Conservation (phyloP, 2,329 filamentous ascomycete species). For the Exophiala oligosperma region DNA sequence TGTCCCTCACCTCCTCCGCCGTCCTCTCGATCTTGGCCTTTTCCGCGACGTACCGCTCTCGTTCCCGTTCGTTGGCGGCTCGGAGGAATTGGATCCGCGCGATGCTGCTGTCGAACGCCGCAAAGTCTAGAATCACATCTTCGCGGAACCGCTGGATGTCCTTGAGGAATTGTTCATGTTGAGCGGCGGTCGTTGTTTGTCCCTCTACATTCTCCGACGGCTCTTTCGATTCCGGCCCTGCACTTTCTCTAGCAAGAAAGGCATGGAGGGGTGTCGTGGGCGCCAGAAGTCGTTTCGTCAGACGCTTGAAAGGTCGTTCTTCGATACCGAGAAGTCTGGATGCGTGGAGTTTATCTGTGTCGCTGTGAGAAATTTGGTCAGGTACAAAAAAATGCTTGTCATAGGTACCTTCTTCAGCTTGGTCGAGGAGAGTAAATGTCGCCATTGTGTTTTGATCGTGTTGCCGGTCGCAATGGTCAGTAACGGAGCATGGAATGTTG, state of each 20-base stretch:
- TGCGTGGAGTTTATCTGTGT: slow-evolving; percentile 76
- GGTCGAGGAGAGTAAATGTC: slow-evolving; percentile 68
- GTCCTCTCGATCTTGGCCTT: slow-evolving; percentile 76
- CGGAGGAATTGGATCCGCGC: slow-evolving; percentile 84
- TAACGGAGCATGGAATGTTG: no score
- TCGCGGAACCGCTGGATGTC: slow-evolving; percentile 72
- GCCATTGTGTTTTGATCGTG: slow-evolving; percentile 43
- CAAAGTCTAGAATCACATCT: slow-evolving; percentile 84
- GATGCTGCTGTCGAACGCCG: slow-evolving; percentile 76
- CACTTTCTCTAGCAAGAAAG: slow-evolving; percentile 47
- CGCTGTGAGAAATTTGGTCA: neutral
- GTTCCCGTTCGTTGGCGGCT: slow-evolving; percentile 78
- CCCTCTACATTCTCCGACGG: slow-evolving; percentile 41
- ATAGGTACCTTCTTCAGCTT: slow-evolving; percentile 62
- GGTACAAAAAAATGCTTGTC: neutral
- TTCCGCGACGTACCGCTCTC: slow-evolving; percentile 77
- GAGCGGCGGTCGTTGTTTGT: slow-evolving; percentile 38
- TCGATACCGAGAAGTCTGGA: slow-evolving; percentile 84
- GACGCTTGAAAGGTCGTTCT: slow-evolving; percentile 86
- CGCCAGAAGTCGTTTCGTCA: slow-evolving; percentile 76
- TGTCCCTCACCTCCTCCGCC: slow-evolving; percentile 73
- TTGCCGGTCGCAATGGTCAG: neutral
- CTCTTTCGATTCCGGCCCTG: slow-evolving; percentile 52
- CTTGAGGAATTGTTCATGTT: slow-evolving; percentile 22
- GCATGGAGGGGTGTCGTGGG: slow-evolving; percentile 62